These are phyloP conservation scores for Entoloma clypeatum DNA, from an alignment of 1,284 basidiomycete species.

Conservation along the genomic window DNA sequence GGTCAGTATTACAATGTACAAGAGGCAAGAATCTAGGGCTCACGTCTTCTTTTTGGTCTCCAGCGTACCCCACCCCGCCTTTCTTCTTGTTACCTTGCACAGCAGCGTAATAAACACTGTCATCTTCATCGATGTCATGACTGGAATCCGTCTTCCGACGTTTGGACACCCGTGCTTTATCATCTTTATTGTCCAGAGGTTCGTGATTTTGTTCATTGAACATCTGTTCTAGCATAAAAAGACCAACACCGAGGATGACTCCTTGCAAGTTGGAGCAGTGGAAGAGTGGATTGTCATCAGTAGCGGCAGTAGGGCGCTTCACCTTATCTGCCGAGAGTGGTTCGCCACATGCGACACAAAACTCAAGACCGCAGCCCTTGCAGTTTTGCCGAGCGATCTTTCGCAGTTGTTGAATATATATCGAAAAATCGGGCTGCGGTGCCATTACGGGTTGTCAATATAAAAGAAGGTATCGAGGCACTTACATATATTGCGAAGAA, in stretches of 20 bases:
- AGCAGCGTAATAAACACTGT: constrained; percentile 44
- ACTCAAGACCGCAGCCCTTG: constrained; percentile 57
- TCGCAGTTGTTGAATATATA: constrained; percentile 64
- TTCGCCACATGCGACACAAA: constrained; percentile 86
- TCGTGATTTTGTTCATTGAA: constrained; percentile 58
- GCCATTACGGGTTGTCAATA: constrained; percentile 8
- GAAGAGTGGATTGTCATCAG: constrained; percentile 60
- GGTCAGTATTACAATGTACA: constrained; percentile 1
- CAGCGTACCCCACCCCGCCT: constrained; percentile 83
- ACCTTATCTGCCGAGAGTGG: constrained; percentile 43
- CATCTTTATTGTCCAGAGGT: constrained; percentile 32
- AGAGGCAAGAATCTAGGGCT: constrained; percentile 28
- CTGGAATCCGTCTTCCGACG: constrained; percentile 44
- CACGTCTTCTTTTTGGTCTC: constrained; percentile 76
- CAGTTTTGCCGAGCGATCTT: constrained; percentile 59
- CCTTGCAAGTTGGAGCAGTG: constrained; percentile 89
- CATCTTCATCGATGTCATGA: constrained; percentile 47
- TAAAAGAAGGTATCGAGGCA: constrained; percentile 15
- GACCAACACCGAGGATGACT: constrained; percentile 79
- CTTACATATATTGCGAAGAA: constrained; percentile 82
- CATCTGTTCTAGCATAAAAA: constrained; percentile 72
- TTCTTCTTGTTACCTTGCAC: constrained; percentile 59
- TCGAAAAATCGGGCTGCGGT: constrained; percentile 62
- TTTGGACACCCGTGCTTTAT: constrained; percentile 41
- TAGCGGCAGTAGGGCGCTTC: constrained; percentile 36